These are phyloP conservation scores for Sphaerostilbella broomeana DNA, from an alignment of 2,329 filamentous ascomycete species.

Conservation along the genomic window DNA sequence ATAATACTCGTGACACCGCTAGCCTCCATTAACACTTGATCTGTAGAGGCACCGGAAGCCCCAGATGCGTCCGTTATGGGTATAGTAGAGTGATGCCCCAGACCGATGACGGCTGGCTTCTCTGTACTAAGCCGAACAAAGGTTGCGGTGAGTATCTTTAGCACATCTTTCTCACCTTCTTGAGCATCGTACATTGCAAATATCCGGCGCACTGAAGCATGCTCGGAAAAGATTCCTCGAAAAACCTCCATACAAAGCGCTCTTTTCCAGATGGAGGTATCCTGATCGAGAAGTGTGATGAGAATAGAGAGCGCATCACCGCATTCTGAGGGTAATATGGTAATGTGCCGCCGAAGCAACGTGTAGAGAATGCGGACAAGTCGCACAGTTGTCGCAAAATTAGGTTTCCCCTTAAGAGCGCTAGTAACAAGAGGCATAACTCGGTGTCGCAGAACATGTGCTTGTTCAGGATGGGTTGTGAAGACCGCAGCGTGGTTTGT, in stretches of 20 bases:
- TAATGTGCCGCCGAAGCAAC: slow-evolving; percentile 70
- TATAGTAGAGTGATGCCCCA: slow-evolving; percentile 81
- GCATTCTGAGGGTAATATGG: slow-evolving; percentile 68
- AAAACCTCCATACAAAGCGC: slow-evolving; percentile 89
- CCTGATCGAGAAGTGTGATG: slow-evolving; percentile 82
- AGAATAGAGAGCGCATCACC: slow-evolving; percentile 75
- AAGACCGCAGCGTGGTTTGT: slow-evolving; percentile 81
- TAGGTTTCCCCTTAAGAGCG: slow-evolving; percentile 67
- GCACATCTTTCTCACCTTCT: slow-evolving; percentile 64
- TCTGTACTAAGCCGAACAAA: slow-evolving; percentile 93
- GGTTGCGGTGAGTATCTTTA: slow-evolving; percentile 75
- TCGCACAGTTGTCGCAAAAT: slow-evolving; percentile 76
- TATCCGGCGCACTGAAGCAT: slow-evolving; percentile 68
- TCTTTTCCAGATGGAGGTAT: slow-evolving; percentile 77
- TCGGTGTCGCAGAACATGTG: slow-evolving; percentile 66
- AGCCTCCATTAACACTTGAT: slow-evolving; percentile 84
- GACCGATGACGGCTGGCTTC: slow-evolving; percentile 79
- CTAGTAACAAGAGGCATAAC: slow-evolving; percentile 80
- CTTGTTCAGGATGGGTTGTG: slow-evolving; percentile 69
- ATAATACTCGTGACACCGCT: slow-evolving; percentile 85
- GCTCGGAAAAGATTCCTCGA: slow-evolving; percentile 75
- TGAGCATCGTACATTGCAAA: slow-evolving; percentile 73
- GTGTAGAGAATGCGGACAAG: slow-evolving; percentile 78
- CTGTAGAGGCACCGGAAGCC: slow-evolving; percentile 53
- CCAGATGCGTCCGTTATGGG: slow-evolving; percentile 55